Evolutionary conservation across 805 yeast genomes (phyloP).

Genomic region (Metschnikowia proteae): DNA sequence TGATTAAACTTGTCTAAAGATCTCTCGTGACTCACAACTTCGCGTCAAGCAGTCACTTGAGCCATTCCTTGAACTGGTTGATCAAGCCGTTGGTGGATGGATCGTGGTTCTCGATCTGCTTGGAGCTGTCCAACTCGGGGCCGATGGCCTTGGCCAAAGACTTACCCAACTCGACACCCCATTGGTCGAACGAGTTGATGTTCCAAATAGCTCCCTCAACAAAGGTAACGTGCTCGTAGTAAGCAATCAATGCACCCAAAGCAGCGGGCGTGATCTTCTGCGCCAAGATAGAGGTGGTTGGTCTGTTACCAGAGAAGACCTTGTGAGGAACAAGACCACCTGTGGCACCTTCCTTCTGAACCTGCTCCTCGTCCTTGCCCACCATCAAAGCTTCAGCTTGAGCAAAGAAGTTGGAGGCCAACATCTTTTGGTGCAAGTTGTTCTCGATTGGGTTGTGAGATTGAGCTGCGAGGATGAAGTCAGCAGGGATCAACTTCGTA

Average conservation of each 20-base stretch:
- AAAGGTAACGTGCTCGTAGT: slow-evolving; percentile 96
- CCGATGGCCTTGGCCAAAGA: slow-evolving; percentile 95
- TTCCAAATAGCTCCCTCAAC: slow-evolving; percentile 99
- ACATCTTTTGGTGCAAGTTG: slow-evolving; percentile 94
- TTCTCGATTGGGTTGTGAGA: slow-evolving; percentile 95
- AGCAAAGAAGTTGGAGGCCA: slow-evolving; percentile 98
- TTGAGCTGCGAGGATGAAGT: slow-evolving; percentile 94
- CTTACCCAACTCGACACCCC: slow-evolving; percentile 99
- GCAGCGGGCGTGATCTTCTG: slow-evolving; percentile 96
- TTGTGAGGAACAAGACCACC: slow-evolving; percentile 91
- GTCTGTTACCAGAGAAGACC: slow-evolving; percentile 96
- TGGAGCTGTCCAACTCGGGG: slow-evolving; percentile 69
- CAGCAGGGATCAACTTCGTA: slow-evolving; percentile 94
- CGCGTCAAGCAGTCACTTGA: slow-evolving; percentile 17
- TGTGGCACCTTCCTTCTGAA: slow-evolving; percentile 83
- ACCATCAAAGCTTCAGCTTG: slow-evolving; percentile 97
- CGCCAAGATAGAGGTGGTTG: slow-evolving; percentile 94
- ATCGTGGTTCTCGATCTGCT: slow-evolving; percentile 67
- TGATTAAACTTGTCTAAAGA: neutral
- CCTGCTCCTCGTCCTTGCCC: slow-evolving; percentile 84
- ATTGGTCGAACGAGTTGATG: slow-evolving; percentile 98
- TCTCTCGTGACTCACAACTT: slow-evolving; percentile 1
- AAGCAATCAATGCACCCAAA: slow-evolving; percentile 93
- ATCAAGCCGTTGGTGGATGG: slow-evolving; percentile 88
- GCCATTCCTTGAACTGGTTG: slow-evolving; percentile 93